These are phyloP conservation scores for Xylaria sp. DNA, from an alignment of 2,329 filamentous ascomycete genomes.

Conservation along the genomic window DNA sequence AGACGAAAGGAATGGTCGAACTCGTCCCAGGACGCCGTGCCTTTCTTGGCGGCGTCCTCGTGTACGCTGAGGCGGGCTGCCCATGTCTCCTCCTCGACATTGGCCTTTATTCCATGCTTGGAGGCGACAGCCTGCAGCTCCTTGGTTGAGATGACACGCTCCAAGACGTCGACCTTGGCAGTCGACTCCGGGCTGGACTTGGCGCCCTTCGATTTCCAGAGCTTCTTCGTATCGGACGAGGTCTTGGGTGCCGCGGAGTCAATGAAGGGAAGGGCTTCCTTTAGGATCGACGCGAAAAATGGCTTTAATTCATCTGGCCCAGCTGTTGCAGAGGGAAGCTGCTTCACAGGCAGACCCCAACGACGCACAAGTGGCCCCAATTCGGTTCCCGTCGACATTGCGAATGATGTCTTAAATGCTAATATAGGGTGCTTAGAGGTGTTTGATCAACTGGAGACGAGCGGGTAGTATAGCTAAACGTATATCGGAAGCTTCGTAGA, in stretches of 20 bases:
- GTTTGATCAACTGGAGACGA: not conserved
- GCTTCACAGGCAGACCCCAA: slow-evolving; percentile 61
- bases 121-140: slow-evolving; percentile 56
- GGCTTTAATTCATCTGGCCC: slow-evolving; percentile 58
- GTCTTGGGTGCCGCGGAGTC: slow-evolving; percentile 61
- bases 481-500: slow-evolving; percentile 10
- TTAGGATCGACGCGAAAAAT: slow-evolving; percentile 64
- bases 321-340: slow-evolving; percentile 59
- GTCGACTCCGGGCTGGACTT: slow-evolving; percentile 62
- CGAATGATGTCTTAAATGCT: not conserved
- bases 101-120: slow-evolving; percentile 30
- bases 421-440: not conserved
- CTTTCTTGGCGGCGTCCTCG: slow-evolving; percentile 59
- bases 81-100: slow-evolving; percentile 66
- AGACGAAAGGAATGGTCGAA: slow-evolving; percentile 70
- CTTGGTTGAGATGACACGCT: slow-evolving; percentile 60
- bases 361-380: slow-evolving; percentile 65
- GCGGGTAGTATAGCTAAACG: not conserved
- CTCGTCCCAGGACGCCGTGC: slow-evolving; percentile 72
- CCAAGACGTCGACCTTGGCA: slow-evolving; percentile 64
- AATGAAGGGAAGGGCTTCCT: slow-evolving; percentile 70
- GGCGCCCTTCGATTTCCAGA: slow-evolving; percentile 63
- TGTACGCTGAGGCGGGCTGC: slow-evolving; percentile 72
- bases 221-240: slow-evolving; percentile 52
- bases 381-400: slow-evolving; percentile 40